These are phyloP conservation scores for Taphrina betulina DNA, from an alignment of 1,139 yeast species.

Conservation along the genomic window DNA sequence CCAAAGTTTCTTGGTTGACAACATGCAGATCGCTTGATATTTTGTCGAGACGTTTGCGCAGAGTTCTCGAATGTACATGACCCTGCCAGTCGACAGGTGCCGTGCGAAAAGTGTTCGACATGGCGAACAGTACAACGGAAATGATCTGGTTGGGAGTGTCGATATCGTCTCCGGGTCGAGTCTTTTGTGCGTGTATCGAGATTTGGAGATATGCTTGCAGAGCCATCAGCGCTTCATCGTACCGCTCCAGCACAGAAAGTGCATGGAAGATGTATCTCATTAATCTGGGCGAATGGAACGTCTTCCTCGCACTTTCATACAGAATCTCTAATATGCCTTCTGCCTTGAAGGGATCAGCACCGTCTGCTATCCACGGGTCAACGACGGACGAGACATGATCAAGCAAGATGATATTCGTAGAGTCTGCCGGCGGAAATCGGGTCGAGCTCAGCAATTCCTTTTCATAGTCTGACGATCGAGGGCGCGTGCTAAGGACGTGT, in stretches of 20 bases:
- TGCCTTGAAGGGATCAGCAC: slow-evolving; percentile 34
- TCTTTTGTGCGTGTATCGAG: slow-evolving; percentile 36
- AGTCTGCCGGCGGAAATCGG: slow-evolving; percentile 12
- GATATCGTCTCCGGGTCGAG: slow-evolving; percentile 1
- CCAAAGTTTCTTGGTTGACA: background rate
- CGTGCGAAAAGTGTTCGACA: background rate
- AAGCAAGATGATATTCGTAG: slow-evolving; percentile 2
- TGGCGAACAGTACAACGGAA: background rate
- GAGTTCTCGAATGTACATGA: background rate
- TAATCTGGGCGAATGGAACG: slow-evolving; percentile 53
- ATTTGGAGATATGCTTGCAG: slow-evolving; percentile 50
- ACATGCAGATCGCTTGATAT: background rate
- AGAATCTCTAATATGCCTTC: slow-evolving; percentile 41
- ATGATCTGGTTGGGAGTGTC: slow-evolving; percentile 4
- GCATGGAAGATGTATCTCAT: slow-evolving; percentile 47
- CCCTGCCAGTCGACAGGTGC: background rate
- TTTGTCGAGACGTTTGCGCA: background rate
- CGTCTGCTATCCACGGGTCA: slow-evolving; percentile 9
- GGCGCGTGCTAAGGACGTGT: slow-evolving; percentile 8
- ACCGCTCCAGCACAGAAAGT: slow-evolving; percentile 42
- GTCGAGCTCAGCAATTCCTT: slow-evolving; percentile 1
- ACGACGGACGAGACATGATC: background rate
- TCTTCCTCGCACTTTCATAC: slow-evolving; percentile 47
- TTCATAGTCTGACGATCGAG: background rate
- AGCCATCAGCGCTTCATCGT: slow-evolving; percentile 47